Conservation (phyloP, 768 basidiomycete genomes). For the Auriscalpium orientale region DNA sequence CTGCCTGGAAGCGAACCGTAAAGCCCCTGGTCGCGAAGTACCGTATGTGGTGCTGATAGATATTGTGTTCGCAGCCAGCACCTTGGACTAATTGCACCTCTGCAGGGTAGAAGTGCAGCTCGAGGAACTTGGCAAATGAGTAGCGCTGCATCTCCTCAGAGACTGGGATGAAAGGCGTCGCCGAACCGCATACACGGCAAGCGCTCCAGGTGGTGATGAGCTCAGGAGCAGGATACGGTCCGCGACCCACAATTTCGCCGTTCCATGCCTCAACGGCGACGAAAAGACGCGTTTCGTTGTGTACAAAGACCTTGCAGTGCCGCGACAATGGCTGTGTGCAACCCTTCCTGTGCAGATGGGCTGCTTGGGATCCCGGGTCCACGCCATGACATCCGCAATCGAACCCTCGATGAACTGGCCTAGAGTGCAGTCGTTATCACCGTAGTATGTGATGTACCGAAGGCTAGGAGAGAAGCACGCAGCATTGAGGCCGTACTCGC, state of each 20-base stretch:
- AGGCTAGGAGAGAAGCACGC: conserved; percentile 73
- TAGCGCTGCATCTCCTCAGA: conserved; percentile 90
- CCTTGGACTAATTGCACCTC: conserved; percentile 79
- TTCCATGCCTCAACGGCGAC: conserved; percentile 89
- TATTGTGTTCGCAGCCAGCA: conserved; percentile 89
- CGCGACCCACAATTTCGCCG: conserved; percentile 58
- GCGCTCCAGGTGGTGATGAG: conserved; percentile 87
- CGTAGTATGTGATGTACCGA: conserved; percentile 79
- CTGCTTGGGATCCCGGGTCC: conserved; percentile 59
- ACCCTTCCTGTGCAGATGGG: conserved; percentile 77
- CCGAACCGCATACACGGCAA: conserved; percentile 71
- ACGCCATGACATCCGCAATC: conserved; percentile 57
- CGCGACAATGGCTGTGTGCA: conserved; percentile 76
- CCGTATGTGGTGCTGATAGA: conserved; percentile 86
- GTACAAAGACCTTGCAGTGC: conserved; percentile 88
- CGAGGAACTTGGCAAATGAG: conserved; percentile 94
- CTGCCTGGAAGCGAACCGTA: conserved; percentile 84
- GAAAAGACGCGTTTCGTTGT: conserved; percentile 75
- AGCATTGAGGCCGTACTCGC: conserved; percentile 58
- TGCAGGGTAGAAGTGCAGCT: conserved; percentile 92
- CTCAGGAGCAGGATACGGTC: conserved; percentile 54
- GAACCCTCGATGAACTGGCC: conserved; percentile 88
- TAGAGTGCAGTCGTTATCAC: conserved; percentile 86
- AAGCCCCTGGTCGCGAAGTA: conserved; percentile 82
- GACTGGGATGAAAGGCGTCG: conserved; percentile 82